Evolutionary conservation across 2,329 filamentous ascomycete species (phyloP).

Genomic region (Arachnopeziza araneosa): DNA sequence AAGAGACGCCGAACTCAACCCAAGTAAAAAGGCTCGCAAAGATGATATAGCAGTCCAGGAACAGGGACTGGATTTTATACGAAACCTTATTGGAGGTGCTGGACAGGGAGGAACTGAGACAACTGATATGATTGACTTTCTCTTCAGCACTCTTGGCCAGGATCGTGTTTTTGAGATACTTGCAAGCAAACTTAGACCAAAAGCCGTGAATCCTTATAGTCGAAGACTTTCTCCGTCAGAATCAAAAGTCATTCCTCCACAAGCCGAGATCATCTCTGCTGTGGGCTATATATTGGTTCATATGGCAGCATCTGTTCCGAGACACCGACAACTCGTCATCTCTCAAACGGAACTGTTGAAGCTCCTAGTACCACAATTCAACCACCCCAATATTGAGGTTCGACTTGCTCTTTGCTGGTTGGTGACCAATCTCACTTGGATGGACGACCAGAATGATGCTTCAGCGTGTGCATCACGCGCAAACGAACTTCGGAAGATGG

Average conservation of each 20-base stretch:
- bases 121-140: conserved; percentile 74
- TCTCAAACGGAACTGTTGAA: conserved; percentile 71
- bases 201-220: conserved; percentile 47
- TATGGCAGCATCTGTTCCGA: conserved; percentile 74
- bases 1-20: conserved; percentile 63
- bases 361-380: conserved; percentile 67
- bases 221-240: conserved; percentile 40
- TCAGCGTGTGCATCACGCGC: conserved; percentile 62
- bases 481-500: conserved; percentile 62
- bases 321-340: conserved; percentile 72
- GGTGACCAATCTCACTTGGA: conserved; percentile 78
- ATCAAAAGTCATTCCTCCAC: conserved; percentile 49
- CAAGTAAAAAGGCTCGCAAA: conserved; percentile 60
- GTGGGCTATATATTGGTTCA: conserved; percentile 82
- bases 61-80: conserved; percentile 81
- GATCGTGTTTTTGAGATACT: conserved; percentile 77
- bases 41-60: conserved; percentile 86
- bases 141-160: conserved; percentile 71
- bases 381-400: conserved; percentile 66
- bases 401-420: conserved; percentile 77
- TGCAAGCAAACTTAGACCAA: conserved; percentile 67
- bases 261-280: conserved; percentile 66
- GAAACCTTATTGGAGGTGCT: conserved; percentile 73
- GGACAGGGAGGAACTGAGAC: conserved; percentile 47
- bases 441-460: conserved; percentile 67